Conservation (phyloP, 768 basidiomycete genomes). For the Lyophyllum shimeji region DNA sequence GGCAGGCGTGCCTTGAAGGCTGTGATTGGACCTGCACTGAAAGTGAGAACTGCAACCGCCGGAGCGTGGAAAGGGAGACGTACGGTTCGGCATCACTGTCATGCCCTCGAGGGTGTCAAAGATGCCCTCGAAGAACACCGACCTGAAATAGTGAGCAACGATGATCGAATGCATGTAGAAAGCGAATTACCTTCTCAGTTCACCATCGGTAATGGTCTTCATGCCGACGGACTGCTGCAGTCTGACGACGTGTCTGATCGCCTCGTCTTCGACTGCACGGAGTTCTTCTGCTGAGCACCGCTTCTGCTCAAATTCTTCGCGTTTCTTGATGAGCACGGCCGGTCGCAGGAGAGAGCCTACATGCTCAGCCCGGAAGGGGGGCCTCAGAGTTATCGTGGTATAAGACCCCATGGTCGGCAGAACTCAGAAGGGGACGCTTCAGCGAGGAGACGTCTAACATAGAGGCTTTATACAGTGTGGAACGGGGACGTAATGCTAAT, state of each 20-base stretch:
- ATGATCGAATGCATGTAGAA: slow-evolving; percentile 2
- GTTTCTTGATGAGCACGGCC: slow-evolving; percentile 44
- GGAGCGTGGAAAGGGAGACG: slow-evolving; percentile 9
- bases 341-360: slow-evolving; percentile 65
- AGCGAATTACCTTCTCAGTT: slow-evolving; percentile 38
- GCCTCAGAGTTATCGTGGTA: slow-evolving; percentile 27
- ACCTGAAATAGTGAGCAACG: slow-evolving; percentile 30
- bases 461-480: slow-evolving; percentile 8
- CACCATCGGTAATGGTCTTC: slow-evolving; percentile 64
- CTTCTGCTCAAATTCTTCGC: slow-evolving; percentile 40
- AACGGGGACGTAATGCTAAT: slow-evolving; percentile 11
- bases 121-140: slow-evolving; percentile 63
- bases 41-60: slow-evolving; percentile 5
- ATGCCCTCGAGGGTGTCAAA: slow-evolving; percentile 69
- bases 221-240: slow-evolving; percentile 57
- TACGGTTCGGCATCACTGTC: slow-evolving; percentile 50
- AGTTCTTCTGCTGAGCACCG: slow-evolving; percentile 45
- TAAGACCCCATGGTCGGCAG: slow-evolving; percentile 18
- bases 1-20: slow-evolving; percentile 46
- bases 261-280: slow-evolving; percentile 47
- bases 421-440: slow-evolving; percentile 7
- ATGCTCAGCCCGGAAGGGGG: slow-evolving; percentile 54
- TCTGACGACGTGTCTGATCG: slow-evolving; percentile 50
- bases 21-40: slow-evolving; percentile 37
- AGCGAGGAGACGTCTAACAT: slow-evolving; percentile 7